Percentiles rank a stretch among this genome's conserved stretches.
phyloP scores from a whole-genome alignment of 805 yeast species.

The Komagataella kurtzmanii region DNA sequence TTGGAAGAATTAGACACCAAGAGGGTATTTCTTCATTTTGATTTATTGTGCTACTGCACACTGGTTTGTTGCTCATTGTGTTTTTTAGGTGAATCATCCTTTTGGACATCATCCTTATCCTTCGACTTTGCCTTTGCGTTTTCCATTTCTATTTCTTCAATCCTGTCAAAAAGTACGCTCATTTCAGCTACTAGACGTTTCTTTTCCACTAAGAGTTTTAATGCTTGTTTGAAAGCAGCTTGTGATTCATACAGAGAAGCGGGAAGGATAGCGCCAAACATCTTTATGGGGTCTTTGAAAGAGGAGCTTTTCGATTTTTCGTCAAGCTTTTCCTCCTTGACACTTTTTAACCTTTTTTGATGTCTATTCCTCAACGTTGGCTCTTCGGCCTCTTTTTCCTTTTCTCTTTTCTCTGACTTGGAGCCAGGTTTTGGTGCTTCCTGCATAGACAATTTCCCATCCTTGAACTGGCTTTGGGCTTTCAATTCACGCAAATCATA shows the following conservation, averaged over 20 bases:
- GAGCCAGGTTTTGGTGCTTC: neutral
- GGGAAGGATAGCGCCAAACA: constrained; percentile 25
- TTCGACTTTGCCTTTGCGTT: neutral
- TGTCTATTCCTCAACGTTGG: neutral
- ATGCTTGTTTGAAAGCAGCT: constrained; percentile 11
- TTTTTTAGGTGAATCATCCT: neutral
- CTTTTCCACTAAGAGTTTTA: constrained; percentile 4
- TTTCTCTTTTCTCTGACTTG: neutral
- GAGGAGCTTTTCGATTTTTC: neutral
- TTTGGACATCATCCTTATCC: neutral
- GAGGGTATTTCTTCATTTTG: too few relatives aligned
- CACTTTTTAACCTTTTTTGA: neutral
- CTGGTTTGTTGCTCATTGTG: neutral
- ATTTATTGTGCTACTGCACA: too few relatives aligned
- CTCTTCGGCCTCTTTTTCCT: neutral
- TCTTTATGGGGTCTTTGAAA: constrained; percentile 15
- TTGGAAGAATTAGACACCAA: neutral
- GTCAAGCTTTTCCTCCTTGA: neutral
- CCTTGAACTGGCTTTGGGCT: neutral
- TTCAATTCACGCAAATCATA: neutral
- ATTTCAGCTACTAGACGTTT: neutral
- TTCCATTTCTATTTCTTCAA: neutral
- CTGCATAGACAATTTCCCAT: neutral
- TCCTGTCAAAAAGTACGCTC: neutral
- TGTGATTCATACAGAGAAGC: constrained; percentile 19